A percentile compares a stretch with the other conserved stretches of the same genome.
Evolutionary conservation across 2,329 filamentous ascomycete species (phyloP).

Genomic region (Pseudogymnoascus sp.): DNA sequence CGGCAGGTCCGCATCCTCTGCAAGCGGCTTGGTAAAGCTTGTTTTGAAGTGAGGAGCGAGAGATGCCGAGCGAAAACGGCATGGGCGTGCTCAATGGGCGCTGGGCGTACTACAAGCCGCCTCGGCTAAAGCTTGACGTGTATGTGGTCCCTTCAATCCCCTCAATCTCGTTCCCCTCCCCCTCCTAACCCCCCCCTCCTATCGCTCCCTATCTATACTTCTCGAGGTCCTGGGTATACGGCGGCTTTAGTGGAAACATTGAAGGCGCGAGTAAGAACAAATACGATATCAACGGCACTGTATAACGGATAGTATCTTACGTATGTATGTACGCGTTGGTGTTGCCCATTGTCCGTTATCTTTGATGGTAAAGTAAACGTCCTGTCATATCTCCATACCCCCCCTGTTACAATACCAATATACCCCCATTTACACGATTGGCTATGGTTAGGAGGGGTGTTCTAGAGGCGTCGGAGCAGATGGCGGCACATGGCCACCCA

Average conservation of each 20-base stretch:
- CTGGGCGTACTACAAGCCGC: neutral
- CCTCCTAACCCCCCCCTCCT: neutral
- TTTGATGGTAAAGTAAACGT: neutral
- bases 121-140: neutral
- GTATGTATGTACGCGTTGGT: neutral
- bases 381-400: neutral
- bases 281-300: neutral
- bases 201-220: neutral
- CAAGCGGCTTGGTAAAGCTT: slow-evolving; percentile 7
- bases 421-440: neutral
- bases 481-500: neutral
- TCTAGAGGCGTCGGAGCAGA: neutral
- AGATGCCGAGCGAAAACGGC: neutral
- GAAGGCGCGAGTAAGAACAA: neutral
- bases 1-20: neutral
- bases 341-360: neutral
- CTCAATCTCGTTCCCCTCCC: neutral
- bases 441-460: neutral
- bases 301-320: neutral
- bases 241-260: neutral
- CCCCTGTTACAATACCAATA: neutral
- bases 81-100: neutral
- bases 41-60: neutral
- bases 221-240: neutral
- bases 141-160: neutral